Evolutionary conservation across 129 eudicot species (phyloP), one percentile per base, ranked within the genome.

Genomic region (Erigeron canadensis): DNA sequence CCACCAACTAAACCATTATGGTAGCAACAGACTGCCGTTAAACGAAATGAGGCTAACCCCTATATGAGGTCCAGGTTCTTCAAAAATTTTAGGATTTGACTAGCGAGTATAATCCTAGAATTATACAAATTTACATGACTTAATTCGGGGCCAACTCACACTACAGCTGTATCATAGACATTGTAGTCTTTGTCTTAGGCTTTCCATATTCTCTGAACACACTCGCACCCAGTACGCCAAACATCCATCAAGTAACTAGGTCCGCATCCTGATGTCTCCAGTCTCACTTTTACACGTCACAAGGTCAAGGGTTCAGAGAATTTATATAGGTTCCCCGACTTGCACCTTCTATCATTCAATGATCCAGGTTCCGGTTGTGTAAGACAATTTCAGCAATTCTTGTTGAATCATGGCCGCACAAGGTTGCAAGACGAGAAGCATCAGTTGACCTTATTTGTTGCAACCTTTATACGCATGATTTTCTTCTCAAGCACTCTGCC

Each of bases 401-500:
- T 56, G 65, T 41, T 55, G 21, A 55, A 12, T 23, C 37, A 53
- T 34, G 60, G 37, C 64, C 65, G 43, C 67, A 43, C 50, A 42
- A 65, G 67, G 40, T 41, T 41, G 48, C 45, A 64, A 37, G 11
- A 38, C 37, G 68, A 65, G 22, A 72, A 43, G 79, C 70, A 66
- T 54, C 61, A 60, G 43, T 44, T 10, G 17, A 41, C 58, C 72
- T 73, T 22, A 59, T 70, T 63, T 77, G 76, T 67, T 46, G 74
- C 22, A 44, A 68, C 41, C 47, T 63, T 51, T 65, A 63, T 40
- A 74, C 63, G 10, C 62, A 43, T 41, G 84, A 71, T 73, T 81
- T 85, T 44, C 79, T 81, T 85, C 75, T 84, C 84, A 85, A 71
- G 64, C 80, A 75, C 60, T 81, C 97, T 90, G 85, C 42, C 38